Evolutionary conservation across 768 basidiomycete genomes (phyloP), one percentile per base, ranked within the genome.

Genomic region (Pisolithus microcarpus): DNA sequence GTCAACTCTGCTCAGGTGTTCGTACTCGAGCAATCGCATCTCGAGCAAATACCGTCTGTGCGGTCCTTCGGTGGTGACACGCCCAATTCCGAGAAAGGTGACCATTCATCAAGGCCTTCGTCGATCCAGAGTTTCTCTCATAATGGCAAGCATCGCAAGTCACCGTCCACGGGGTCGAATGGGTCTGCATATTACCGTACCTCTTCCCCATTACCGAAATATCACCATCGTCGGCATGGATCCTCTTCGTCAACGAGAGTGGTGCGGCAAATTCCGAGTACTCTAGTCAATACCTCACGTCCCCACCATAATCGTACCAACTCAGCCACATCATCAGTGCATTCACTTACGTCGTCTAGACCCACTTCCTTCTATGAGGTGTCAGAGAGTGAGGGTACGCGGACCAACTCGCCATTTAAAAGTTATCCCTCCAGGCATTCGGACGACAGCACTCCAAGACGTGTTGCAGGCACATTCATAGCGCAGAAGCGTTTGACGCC

Each of bases 231-330:
- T 18, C 73, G 90, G 45, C 82, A 72, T 0, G 87, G 90, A 0
- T 91, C 91, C 2, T 87, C 87, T 6, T 85, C 86, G 3, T 91
- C 89, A 16, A 90, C 88, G 2, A 75, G 87, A 44, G 89, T 91
- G 11, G 80, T 91, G 43, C 72, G 88, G 13, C 82, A 87, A 59
- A 65, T 76, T 13, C 78, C 79, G 53, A 67, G 71, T 8, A 61
- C 72, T 5, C 62, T 63, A 7, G 60, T 55, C 11, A 31, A 8
- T 4, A 40, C 43, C 34, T 62, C 70, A 16, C 71, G 80, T 4
- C 66, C 77, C 0, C 62, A 71, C 3, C 92, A 92, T 68, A 70
- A 72, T 18, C 80, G 91, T 9, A 82, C 86, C 1, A 85, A 83
- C 57, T 92, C 90, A 19, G 75, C 81, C 0, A 73, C 90, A 15